Conservation (phyloP, 179 eudicot genomes). For the Amaranthus tricolor region DNA sequence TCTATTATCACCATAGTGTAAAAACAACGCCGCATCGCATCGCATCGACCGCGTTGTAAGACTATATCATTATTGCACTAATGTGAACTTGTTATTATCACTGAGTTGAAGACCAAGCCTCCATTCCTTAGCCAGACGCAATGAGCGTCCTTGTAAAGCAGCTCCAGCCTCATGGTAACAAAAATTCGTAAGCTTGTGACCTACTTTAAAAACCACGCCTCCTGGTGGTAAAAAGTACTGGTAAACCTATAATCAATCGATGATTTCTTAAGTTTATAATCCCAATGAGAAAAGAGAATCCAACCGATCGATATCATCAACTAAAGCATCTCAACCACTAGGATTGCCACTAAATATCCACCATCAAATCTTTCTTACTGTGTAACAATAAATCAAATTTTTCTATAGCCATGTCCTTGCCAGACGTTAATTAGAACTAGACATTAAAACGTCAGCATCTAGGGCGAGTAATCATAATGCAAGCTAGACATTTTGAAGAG, state of each 20-base stretch:
- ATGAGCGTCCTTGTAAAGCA: neutral
- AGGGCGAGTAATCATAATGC: too few species aligned
- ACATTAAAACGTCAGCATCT: too few species aligned
- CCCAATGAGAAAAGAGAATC: neutral
- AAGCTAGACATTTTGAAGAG: too few species aligned
- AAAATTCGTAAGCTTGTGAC: neutral
- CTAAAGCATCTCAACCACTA: neutral
- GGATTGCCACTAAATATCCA: neutral
- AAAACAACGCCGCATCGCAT: too few species aligned
- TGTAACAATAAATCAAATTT: too few species aligned
- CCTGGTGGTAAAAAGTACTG: neutral
- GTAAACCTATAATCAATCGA: neutral
- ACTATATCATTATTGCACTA: too few species aligned
- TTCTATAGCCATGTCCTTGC: too few species aligned
- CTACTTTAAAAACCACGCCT: neutral
- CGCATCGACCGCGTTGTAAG: too few species aligned
- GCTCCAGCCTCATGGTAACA: neutral
- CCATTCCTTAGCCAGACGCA: neutral
- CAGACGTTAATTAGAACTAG: too few species aligned
- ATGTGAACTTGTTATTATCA: neutral
- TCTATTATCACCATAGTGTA: too few species aligned
- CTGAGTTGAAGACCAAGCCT: neutral
- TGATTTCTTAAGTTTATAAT: neutral
- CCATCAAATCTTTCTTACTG: neutral
- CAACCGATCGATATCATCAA: neutral